These are phyloP conservation scores for Leccinum pachyderme DNA, from an alignment of 1,284 basidiomycete species.

Conservation along the genomic window DNA sequence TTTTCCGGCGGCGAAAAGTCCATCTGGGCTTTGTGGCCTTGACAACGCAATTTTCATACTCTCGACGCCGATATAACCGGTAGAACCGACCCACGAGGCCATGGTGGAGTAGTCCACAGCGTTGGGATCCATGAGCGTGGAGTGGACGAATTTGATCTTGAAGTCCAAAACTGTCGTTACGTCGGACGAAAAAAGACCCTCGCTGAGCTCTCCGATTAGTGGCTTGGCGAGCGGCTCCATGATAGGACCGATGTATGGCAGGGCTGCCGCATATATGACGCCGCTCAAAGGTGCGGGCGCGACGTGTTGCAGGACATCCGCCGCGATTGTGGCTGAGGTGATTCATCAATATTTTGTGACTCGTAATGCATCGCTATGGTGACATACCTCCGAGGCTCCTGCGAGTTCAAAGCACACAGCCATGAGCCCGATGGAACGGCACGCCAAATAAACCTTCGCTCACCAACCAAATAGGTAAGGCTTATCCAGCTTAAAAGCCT, in stretches of 20 bases:
- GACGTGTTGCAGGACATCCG: slow-evolving; percentile 1
- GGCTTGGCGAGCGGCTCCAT: slow-evolving; percentile 3
- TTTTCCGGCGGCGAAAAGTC: not conserved
- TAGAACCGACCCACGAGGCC: slow-evolving; percentile 3
- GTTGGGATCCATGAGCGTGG: slow-evolving; percentile 5
- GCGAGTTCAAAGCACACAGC: not conserved
- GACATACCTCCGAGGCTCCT: slow-evolving; percentile 7
- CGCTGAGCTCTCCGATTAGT: not conserved
- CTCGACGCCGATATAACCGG: not conserved
- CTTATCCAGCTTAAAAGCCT: not conserved
- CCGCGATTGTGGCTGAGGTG: not conserved
- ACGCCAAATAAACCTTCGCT: not conserved
- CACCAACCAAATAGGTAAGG: not conserved
- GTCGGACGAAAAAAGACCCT: not conserved
- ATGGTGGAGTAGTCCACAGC: slow-evolving; percentile 5
- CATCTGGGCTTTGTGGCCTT: not conserved
- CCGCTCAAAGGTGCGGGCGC: not conserved
- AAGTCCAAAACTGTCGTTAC: not conserved
- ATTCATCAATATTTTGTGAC: not conserved
- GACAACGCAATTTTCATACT: not conserved
- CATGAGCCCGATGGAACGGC: not conserved
- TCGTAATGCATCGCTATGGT: not conserved
- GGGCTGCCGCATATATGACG: slow-evolving; percentile 5
- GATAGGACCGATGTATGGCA: slow-evolving; percentile 9
- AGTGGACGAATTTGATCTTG: slow-evolving; percentile 4